Conservation (phyloP, 73 alveolate genomes). For the Paramecium sonneborni region DNA sequence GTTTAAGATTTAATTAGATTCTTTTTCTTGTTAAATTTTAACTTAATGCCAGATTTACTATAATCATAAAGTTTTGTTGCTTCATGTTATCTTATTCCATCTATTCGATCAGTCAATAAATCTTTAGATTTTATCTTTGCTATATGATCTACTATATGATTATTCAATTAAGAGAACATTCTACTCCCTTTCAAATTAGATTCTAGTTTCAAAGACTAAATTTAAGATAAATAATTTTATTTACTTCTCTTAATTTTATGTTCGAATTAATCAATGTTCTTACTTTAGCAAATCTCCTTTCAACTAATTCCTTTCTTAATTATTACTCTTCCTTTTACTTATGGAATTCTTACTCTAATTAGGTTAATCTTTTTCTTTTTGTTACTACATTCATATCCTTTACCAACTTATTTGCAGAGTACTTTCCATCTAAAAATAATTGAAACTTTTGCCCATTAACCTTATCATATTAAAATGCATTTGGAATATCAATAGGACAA, state of each 20-base stretch:
- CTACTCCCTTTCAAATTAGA: not conserved
- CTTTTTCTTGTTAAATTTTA: not conserved
- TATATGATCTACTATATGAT: not conserved
- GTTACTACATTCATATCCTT: constrained; percentile 10
- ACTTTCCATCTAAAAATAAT: constrained; percentile 16
- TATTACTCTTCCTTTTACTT: not conserved
- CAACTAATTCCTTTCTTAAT: not conserved
- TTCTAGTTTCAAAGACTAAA: constrained; percentile 15
- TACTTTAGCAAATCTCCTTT: not conserved
- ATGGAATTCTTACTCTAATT: not conserved
- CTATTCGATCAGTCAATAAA: constrained; percentile 12
- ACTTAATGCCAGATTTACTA: not conserved
- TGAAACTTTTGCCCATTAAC: not conserved
- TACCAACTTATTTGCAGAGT: constrained; percentile 10
- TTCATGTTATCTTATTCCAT: constrained; percentile 2
- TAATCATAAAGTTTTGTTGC: constrained; percentile 2
- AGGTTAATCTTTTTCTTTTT: not conserved
- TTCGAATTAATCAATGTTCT: not conserved
- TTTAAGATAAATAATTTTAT: not conserved
- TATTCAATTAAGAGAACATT: not conserved
- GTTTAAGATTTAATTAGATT: not conserved
- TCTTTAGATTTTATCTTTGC: not conserved
- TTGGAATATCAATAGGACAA: constrained; percentile 29
- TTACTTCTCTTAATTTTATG: constrained; percentile 26
- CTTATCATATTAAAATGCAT: constrained; percentile 8